Base-by-base conservation (phyloP, 2,329 filamentous ascomycete species). In the Fusarium sulawesiense region DNA sequence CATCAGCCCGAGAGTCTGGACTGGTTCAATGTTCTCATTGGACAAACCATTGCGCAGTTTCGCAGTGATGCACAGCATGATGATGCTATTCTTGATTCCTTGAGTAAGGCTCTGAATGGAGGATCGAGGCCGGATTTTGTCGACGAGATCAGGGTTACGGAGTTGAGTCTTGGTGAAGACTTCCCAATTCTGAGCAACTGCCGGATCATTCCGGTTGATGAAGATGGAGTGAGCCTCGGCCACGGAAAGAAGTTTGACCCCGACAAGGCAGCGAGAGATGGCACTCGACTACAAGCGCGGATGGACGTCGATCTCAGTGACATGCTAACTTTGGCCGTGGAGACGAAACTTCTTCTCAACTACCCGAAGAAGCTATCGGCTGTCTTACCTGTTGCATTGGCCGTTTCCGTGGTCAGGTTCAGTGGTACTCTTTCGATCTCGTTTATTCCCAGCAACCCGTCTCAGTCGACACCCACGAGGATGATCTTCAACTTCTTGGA, bases 171-270 rank as follows among this genome's bases (percentile, higher is more conserved):
- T 7, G 96, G 96, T 30, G 96, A 99, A 75, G 96, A 99, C 75
- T 99, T 98, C 71, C 96, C 96, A 29, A 99, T 99, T 56, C 97
- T 99, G 80, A 98, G 94, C 83, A 99, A 99, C 80, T 98, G 96
- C 77, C 90, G 96, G 63, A 92, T 99, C 58, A 98, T 98, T 65
- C 93, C 94, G 4, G 93, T 98, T 0, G 91, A 93, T 74, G 92
- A 95, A 73, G 91, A 94, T 79, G 92, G 91, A 2, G 80, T 90
- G 37, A 85, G 82, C 46, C 82, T 91, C 37, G 85, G 82, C 59
- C 78, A 79, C 27, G 83, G 85, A 18, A 83, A 82, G 68, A 83
- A 82, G n/a, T 84, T 87, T 45, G 84, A 87, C 62, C 81, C 84
- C 6, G 83, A 83, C 54, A 84, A 81, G 49, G 86, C 86, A 21